A percentile compares a stretch with the other conserved stretches of the same genome.
Conservation (phyloP, 352 stramenopile species). For the Phytophthora litchii region DNA sequence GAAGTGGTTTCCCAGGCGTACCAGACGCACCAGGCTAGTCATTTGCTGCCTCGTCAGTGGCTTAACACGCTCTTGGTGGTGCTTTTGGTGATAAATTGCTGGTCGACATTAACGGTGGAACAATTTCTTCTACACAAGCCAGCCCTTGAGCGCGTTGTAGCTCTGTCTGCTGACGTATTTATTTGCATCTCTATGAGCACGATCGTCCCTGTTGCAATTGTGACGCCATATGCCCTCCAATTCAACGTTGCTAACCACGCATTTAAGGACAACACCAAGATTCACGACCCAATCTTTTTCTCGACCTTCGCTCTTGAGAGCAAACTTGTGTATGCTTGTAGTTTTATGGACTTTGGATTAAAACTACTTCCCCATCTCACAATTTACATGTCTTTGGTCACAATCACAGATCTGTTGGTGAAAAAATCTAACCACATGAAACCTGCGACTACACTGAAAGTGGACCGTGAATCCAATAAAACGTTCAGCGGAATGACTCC, state of each 20-base stretch:
- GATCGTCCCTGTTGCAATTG: background rate
- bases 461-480: no score
- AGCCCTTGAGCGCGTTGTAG: no score
- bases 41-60: no score
- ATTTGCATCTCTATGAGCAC: slow-evolving; percentile 11
- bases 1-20: no score
- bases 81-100: no score
- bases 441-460: background rate
- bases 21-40: no score
- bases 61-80: no score
- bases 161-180: slow-evolving; percentile 1
- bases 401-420: background rate
- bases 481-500: no score
- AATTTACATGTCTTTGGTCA: slow-evolving; percentile 8
- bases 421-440: background rate
- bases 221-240: background rate
- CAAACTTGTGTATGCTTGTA: background rate
- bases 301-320: slow-evolving; percentile 8
- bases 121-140: no score
- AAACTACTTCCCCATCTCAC: slow-evolving; percentile 3
- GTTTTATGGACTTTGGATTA: background rate
- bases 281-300: slow-evolving; percentile 6
- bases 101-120: no score
- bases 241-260: background rate
- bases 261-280: slow-evolving; percentile 3